Base-by-base conservation (phyloP, 148 eudicot species). In the Fagopyrum tataricum region DNA sequence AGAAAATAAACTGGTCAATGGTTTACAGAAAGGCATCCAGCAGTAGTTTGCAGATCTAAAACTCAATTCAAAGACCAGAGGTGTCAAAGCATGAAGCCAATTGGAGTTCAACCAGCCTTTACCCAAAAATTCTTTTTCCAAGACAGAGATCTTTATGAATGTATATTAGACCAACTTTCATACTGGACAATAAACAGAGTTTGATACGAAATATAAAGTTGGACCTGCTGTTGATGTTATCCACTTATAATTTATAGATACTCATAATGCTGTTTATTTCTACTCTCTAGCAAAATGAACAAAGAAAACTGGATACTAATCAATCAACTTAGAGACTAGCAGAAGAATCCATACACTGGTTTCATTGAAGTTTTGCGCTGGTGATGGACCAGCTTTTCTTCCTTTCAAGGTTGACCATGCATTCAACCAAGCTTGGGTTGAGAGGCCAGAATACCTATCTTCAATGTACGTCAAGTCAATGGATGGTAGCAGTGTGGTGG, bases 331-430 rank as follows among this genome's bases (percentile, higher is more conserved):
- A 49, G 44, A 17, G 13, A 55, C 37, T 73, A 49, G 56, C 15
- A 53, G 17, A 55, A 41, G 66, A 72, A 64, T 13, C 44, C 75
- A 73, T 55, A 74, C 76, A 4, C 66, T 74, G 55, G 76, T 61
- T 5, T 74, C 70, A 58, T 73, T 73, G 52, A 43, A 61, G 37
- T 61, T 61, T 15, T 61, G 53, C 46, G 20, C 49, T 24, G 24
- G 41, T 43, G 76, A 46, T 15, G 21, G 47, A 53, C 69, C 76
- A 61, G 14, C 74, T 70, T 58, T 78, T 62, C 79, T 76, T 48
- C 73, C 81, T 81, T 82, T 89, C 80, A 91, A 81, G 78, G 90
- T 82, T 70, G 94, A 81, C 96, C 88, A 88, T 56, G 84, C 82
- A 79, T 87, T 81, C 77, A 82, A 61, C 31, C 84, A 71, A 48